Base-by-base conservation (phyloP, 1,284 basidiomycete genomes). In the Trichosporon asahii region DNA sequence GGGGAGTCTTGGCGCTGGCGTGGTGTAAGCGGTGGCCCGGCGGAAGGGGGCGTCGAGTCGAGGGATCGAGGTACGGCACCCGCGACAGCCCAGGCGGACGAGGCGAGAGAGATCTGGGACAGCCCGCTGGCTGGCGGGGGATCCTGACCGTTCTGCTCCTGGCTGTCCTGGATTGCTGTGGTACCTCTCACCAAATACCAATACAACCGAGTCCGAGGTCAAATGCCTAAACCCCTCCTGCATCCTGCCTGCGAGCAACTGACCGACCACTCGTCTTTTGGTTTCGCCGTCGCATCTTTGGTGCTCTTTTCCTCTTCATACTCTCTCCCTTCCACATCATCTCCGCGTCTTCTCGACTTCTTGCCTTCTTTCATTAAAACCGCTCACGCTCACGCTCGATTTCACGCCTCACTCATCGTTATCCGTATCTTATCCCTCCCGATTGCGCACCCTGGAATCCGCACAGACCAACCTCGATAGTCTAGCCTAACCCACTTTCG, bases 391-490 rank as follows among this genome's bases (percentile, higher is more conserved):
- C 57, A 61, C 57, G 29, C 55, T 29, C 55, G 21, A 23, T 23
- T 25, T 53, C 21, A 53, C 49, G 49, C 55, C 55, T 61, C 57
- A n/a, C 57, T n/a, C 27, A 31, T 61, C 57, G 57, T 31, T 61
- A 61, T 61, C 57, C 57, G 29, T 61, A 61, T 61, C 57, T 61
- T 61, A 61, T 61, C 57, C 57, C 57, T 61, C 18, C 55, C 57
- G 57, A 61, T 61, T n/a, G 57, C 57, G 57, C n/a, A 33, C 57
- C 57, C 57, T 61, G 57, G 57, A 31, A 61, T 61, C 57, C 27
- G 57, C 57, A 61, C 57, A 23, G 57, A 31, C 29, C 57, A 31
- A n/a, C n/a, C 29, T 61, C 27, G 57, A 29, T 61, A 61, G 57
- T 31, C 57, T 14, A 29, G 29, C 27, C 57, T 61, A 31, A 31